These are phyloP conservation scores for Saccharomyces hybrid DNA, from an alignment of 1,139 yeast genomes.

Conservation along the genomic window DNA sequence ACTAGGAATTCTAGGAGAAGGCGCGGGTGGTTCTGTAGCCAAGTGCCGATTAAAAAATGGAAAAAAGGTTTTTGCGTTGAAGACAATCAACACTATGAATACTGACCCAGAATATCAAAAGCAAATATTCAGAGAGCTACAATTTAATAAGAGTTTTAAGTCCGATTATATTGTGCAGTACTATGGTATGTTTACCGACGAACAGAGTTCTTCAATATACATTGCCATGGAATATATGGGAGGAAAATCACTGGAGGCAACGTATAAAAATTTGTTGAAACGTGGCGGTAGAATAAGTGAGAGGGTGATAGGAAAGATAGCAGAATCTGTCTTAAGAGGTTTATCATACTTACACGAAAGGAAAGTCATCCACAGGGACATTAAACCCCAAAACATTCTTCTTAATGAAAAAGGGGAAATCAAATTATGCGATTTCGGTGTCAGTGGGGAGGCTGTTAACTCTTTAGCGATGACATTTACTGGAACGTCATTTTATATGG, in stretches of 20 bases:
- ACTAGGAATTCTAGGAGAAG: conserved; percentile 75
- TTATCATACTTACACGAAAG: conserved; percentile 80
- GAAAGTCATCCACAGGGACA: conserved; percentile 83
- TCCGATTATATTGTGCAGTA: conserved; percentile 82
- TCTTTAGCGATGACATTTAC: conserved; percentile 92
- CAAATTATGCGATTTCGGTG: conserved; percentile 96
- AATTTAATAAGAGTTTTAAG: conserved; percentile 72
- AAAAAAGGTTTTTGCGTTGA: conserved; percentile 68
- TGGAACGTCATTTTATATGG: conserved; percentile 97
- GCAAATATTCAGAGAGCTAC: conserved; percentile 82
- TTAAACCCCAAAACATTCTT: conserved; percentile 87
- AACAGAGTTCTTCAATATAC: conserved; percentile 64
- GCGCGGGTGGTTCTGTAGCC: conserved; percentile 85
- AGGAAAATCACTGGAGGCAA: conserved; percentile 81
- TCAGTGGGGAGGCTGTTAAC: conserved; percentile 91
- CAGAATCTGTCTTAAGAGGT: conserved; percentile 77
- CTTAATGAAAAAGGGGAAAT: conserved; percentile 70
- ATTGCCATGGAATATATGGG: conserved; percentile 98
- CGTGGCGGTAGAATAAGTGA: conserved; percentile 86
- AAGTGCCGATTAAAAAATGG: conserved; percentile 56
- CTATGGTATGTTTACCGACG: conserved; percentile 82
- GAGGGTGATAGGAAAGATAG: conserved; percentile 81
- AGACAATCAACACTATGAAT: conserved; percentile 56
- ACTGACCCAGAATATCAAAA: conserved; percentile 73
- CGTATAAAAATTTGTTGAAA: conserved; percentile 54